Conservation (phyloP, 129 eudicot species). For the Artemisia argyi region DNA sequence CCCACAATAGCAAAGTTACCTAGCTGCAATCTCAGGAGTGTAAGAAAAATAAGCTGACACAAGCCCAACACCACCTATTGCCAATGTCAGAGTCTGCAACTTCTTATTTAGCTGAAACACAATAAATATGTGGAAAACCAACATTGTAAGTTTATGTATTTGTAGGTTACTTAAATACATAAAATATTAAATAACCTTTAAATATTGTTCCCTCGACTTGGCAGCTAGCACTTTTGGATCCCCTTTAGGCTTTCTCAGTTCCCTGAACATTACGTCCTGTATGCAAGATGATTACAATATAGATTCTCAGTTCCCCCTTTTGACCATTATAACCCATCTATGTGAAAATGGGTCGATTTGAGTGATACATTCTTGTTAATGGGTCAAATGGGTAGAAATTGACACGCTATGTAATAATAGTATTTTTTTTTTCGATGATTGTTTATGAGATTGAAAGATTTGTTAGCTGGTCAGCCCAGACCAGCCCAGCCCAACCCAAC, state of each 20-base stretch:
- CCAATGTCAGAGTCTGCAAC: slow-evolving; percentile 78
- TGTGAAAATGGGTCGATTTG: no score
- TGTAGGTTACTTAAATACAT: background rate
- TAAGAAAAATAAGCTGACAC: slow-evolving; percentile 83
- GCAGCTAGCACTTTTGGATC: slow-evolving; percentile 94
- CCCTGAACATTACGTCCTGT: slow-evolving; percentile 83
- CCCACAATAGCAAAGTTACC: slow-evolving; percentile 42
- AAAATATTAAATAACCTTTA: slow-evolving; percentile 44
- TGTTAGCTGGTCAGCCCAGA: background rate
- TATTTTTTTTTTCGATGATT: background rate
- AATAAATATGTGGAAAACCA: background rate
- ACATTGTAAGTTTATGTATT: slow-evolving; percentile 11
- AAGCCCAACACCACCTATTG: slow-evolving; percentile 83
- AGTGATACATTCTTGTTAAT: no score
- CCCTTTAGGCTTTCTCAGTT: slow-evolving; percentile 56
- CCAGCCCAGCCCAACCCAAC: background rate
- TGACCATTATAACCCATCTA: no score
- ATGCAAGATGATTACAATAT: slow-evolving; percentile 4
- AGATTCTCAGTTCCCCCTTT: background rate
- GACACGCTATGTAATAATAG: no score
- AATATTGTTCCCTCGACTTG: slow-evolving; percentile 76
- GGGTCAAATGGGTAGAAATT: no score
- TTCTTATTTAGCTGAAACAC: slow-evolving; percentile 77
- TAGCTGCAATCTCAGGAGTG: slow-evolving; percentile 85
- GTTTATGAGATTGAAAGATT: background rate